Percentiles rank a stretch among this genome's conserved stretches.
These are phyloP conservation scores for Phytophthora nicotianae DNA, from an alignment of 352 stramenopile genomes.

Conservation along the genomic window DNA sequence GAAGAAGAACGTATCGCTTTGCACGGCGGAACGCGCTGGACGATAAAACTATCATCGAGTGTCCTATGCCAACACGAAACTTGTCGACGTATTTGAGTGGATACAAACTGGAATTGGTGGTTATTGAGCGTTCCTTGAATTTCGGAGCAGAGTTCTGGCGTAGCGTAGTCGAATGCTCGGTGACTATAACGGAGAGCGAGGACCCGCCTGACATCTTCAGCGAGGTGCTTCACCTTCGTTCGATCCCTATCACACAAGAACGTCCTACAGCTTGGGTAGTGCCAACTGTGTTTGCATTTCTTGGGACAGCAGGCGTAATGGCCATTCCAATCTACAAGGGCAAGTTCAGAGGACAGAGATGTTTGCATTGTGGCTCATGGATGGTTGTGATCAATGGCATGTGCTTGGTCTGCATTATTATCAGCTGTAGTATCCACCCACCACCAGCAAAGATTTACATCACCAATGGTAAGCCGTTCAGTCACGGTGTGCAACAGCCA, in stretches of 20 bases:
- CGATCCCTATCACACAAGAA: slow-evolving; percentile 38
- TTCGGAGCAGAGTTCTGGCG: slow-evolving; percentile 68
- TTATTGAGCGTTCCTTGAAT: slow-evolving; percentile 53
- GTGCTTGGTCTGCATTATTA: slow-evolving; percentile 60
- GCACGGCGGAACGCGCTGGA: slow-evolving; percentile 55
- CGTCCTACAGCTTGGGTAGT: slow-evolving; percentile 43
- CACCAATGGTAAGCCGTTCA: slow-evolving; percentile 43
- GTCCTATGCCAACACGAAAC: slow-evolving; percentile 58
- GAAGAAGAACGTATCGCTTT: slow-evolving; percentile 59
- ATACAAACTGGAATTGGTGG: slow-evolving; percentile 60
- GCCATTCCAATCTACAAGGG: slow-evolving; percentile 64
- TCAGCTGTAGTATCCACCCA: slow-evolving; percentile 56
- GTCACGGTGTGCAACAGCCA: slow-evolving; percentile 8
- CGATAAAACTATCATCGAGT: slow-evolving; percentile 61
- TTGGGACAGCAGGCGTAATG: slow-evolving; percentile 25
- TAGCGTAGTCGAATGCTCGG: slow-evolving; percentile 69
- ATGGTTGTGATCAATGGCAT: slow-evolving; percentile 56
- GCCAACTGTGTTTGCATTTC: slow-evolving; percentile 26
- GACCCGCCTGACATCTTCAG: slow-evolving; percentile 46
- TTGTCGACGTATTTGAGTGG: slow-evolving; percentile 54
- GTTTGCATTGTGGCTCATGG: slow-evolving; percentile 74
- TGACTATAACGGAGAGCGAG: slow-evolving; percentile 55
- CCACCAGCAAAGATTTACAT: slow-evolving; percentile 65
- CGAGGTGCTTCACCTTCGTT: slow-evolving; percentile 67
- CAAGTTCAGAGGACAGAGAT: slow-evolving; percentile 49